Percentiles rank a stretch among this genome's conserved stretches.
These are phyloP conservation scores for Triangularia verruculosa DNA, from an alignment of 2,329 filamentous ascomycete species.

Conservation along the genomic window DNA sequence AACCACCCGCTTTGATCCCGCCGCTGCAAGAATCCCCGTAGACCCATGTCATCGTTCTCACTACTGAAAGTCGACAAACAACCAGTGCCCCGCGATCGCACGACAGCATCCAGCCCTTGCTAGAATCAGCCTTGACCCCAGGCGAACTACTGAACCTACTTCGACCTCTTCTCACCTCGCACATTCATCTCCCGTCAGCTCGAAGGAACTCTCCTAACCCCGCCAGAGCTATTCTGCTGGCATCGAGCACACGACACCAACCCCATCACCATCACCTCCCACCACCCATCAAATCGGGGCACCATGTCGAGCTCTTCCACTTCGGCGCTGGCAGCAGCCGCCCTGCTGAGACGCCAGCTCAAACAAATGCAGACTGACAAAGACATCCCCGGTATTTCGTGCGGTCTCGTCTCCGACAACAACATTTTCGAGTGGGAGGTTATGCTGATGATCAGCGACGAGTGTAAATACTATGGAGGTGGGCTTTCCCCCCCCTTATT, in stretches of 20 bases:
- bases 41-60: neutral
- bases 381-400: conserved; percentile 91
- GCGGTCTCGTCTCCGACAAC: conserved; percentile 76
- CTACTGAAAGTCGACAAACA: neutral
- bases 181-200: no score
- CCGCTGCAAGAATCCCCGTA: neutral
- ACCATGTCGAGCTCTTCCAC: conserved; percentile 24
- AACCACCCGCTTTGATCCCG: neutral
- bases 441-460: conserved; percentile 96
- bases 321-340: conserved; percentile 66
- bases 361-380: conserved; percentile 92
- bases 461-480: conserved; percentile 93
- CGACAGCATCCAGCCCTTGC: neutral
- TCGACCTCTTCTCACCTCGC: neutral
- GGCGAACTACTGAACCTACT: neutral
- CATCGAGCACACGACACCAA: conserved; percentile 2
- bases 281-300: neutral
- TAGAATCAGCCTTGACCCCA: no score
- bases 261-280: neutral
- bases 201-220: neutral
- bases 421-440: conserved; percentile 98
- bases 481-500: conserved; percentile 32
- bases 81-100: neutral
- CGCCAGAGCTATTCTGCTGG: neutral
- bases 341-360: conserved; percentile 78